phyloP scores from a whole-genome alignment of 768 basidiomycete genomes.

The Serendipita sp. region DNA sequence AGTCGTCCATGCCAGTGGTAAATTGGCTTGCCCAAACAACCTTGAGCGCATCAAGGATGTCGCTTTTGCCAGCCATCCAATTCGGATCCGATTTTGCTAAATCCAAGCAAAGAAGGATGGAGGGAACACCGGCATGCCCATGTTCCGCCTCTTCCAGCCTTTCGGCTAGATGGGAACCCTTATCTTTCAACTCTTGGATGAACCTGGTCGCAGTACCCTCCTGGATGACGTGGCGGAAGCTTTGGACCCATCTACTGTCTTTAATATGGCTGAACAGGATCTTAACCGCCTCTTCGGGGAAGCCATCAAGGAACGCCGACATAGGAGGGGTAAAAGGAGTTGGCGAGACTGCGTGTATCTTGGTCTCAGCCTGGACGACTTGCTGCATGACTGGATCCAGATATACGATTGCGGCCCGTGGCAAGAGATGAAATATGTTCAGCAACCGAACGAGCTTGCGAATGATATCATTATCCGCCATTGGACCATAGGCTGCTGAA shows the following conservation, averaged over 20 bases:
- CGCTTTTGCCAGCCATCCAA: slow-evolving; percentile 56
- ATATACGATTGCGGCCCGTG: slow-evolving; percentile 84
- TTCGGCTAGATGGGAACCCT: slow-evolving; percentile 22
- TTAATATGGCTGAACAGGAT: slow-evolving; percentile 71
- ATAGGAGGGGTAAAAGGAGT: slow-evolving; percentile 90
- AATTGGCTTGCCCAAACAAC: slow-evolving; percentile 50
- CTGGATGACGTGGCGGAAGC: slow-evolving; percentile 66
- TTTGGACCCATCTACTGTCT: slow-evolving; percentile 63
- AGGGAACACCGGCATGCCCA: slow-evolving; percentile 23
- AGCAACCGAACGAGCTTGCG: slow-evolving; percentile 87
- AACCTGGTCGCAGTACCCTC: slow-evolving; percentile 59
- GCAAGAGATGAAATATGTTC: slow-evolving; percentile 93
- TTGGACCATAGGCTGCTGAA: slow-evolving; percentile 59
- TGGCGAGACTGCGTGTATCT: slow-evolving; percentile 73
- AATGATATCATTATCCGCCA: slow-evolving; percentile 79
- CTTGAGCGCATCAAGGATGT: slow-evolving; percentile 54
- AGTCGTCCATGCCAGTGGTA: slow-evolving; percentile 6
- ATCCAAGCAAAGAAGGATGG: slow-evolving; percentile 62
- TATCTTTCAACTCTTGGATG: slow-evolving; percentile 17
- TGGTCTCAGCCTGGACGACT: slow-evolving; percentile 81
- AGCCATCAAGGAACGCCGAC: slow-evolving; percentile 80
- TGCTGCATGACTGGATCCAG: slow-evolving; percentile 72
- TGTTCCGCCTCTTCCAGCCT: neutral
- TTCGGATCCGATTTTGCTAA: slow-evolving; percentile 44
- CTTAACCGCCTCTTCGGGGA: slow-evolving; percentile 68